These are phyloP conservation scores for Dacryopinax spathularia DNA, from an alignment of 768 basidiomycete genomes.

Conservation along the genomic window DNA sequence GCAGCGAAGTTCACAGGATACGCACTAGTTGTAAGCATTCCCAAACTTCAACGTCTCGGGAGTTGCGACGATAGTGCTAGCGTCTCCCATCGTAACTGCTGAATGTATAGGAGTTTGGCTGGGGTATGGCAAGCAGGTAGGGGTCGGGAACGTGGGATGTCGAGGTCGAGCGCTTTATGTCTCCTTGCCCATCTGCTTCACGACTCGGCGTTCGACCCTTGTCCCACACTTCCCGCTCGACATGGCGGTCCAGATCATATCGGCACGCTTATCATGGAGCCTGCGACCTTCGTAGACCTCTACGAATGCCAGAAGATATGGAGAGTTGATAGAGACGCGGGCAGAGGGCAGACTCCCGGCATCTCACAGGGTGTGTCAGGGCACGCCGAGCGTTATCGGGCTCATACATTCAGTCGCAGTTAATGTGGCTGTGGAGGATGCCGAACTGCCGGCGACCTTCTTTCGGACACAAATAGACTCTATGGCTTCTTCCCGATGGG, in stretches of 20 bases:
- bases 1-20: neutral
- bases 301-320: too few species aligned
- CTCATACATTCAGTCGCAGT: neutral
- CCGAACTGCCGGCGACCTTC: neutral
- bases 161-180: neutral
- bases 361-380: neutral
- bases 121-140: neutral
- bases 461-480: too few species aligned
- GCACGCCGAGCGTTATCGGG: neutral
- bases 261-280: slow-evolving; percentile 3
- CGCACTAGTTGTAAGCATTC: neutral
- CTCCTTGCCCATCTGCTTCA: too few species aligned
- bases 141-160: neutral
- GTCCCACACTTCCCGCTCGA: neutral
- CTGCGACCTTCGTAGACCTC: too few species aligned
- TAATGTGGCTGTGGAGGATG: neutral
- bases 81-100: neutral
- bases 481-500: too few species aligned
- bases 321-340: neutral
- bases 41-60: neutral
- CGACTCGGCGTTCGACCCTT: neutral
- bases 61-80: neutral
- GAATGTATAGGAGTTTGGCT: neutral
- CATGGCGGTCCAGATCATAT: too few species aligned
- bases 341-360: neutral